Base-by-base conservation (phyloP, 805 yeast species). In the Zygoascus ofunaensis region DNA sequence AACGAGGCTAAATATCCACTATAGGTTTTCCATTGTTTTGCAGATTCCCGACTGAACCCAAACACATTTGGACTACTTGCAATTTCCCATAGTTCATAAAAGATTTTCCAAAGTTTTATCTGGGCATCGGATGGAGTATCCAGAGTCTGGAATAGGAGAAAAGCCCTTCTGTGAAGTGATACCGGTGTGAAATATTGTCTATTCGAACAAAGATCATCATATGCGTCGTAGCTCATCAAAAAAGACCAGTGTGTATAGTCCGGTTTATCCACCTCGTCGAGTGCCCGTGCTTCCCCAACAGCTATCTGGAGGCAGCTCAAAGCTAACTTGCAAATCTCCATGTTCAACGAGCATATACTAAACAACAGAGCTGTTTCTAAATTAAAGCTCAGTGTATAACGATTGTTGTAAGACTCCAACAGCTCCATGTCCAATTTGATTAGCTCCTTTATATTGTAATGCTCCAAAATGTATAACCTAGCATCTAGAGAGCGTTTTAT, bases 1-100 rank as follows among this genome's bases (percentile, higher is more conserved):
- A 81, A 65, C 0, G 87, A 76, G 2, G 87, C 85, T 48, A 85
- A 60, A 48, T 80, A 78, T 5, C 90, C 92, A 2, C 87, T 79
- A 56, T 73, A 80, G 55, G 79, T 82, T 53, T 82, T 68, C 60
- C 78, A 77, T 21, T 77, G 72, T 34, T 46, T 46, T 28, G 44
- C 47, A 21, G 40, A 28, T 32, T 48, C 44, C 0, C 46, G 17
- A 19, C 36, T 54, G 4, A 53, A 55, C 32, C 43, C 54, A 52
- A 18, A 55, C 41, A 26, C 49, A 23, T 21, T 23, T 14, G 19
- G 14, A 43, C 15, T 61, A 54, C 45, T 55, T 23, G 38, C 40
- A 44, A n/a, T 24, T 4, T 46, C 47, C 82, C 82, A 77, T 21
- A 76, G 58, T 30, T 68, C 67, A 54, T 71, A 78, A 47, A 79